A percentile compares a stretch with the other conserved stretches of the same genome.
Evolutionary conservation across 2,329 filamentous ascomycete species (phyloP).

Genomic region (Macroventuria anomochaeta): DNA sequence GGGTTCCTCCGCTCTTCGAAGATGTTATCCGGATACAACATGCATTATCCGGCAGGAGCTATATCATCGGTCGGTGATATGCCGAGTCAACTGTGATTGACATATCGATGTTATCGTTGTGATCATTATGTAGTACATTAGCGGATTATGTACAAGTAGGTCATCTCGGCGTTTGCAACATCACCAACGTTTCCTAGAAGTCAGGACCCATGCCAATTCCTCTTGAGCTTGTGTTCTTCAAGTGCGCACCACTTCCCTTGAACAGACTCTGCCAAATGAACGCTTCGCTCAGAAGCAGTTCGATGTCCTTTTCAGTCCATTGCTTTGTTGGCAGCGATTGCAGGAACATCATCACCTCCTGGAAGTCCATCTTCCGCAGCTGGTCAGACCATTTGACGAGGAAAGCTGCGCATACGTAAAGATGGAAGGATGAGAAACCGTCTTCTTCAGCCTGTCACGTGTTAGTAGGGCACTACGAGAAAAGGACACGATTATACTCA

Average conservation of each 20-base stretch:
- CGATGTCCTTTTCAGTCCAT: constrained; percentile 99
- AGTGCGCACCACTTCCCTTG: constrained; percentile 89
- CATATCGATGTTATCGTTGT: background rate
- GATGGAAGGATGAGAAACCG: constrained; percentile 96
- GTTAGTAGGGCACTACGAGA: constrained; percentile 19
- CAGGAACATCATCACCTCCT: constrained; percentile 99
- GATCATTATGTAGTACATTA: constrained; percentile 16
- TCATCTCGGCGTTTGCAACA: constrained; percentile 22
- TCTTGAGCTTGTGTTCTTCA: constrained; percentile 56
- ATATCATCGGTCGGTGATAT: background rate
- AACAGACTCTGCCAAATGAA: constrained; percentile 99
- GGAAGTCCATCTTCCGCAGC: constrained; percentile 94
- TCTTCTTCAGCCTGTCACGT: constrained; percentile 85
- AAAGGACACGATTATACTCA: constrained; percentile 54
- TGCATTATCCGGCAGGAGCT: constrained; percentile 9
- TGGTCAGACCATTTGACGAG: constrained; percentile 98
- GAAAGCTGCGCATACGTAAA: constrained; percentile 98
- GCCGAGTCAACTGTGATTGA: background rate
- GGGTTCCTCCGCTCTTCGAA: constrained; percentile 2
- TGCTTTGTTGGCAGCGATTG: constrained; percentile 89
- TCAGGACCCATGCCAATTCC: constrained; percentile 50
- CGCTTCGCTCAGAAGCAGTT: constrained; percentile 91
- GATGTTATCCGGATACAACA: constrained; percentile 10
- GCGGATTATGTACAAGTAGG: constrained; percentile 15
- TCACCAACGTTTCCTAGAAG: constrained; percentile 25